Percentiles rank a stretch among this genome's conserved stretches.
Conservation (phyloP, 345 rosid genomes). For the Eucalyptus melliodora region DNA sequence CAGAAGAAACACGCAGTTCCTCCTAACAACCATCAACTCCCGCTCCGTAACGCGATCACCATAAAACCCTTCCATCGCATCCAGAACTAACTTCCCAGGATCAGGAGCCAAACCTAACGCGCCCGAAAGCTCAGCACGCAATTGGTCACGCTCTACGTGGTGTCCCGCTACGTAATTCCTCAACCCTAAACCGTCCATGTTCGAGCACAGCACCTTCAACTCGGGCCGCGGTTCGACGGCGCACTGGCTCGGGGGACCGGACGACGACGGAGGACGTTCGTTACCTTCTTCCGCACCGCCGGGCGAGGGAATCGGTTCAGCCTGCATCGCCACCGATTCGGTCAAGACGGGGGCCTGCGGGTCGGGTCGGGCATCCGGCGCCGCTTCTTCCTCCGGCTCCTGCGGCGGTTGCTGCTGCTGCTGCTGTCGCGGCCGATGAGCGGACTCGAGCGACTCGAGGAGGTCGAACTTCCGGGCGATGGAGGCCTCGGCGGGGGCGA, state of each 20-base stretch:
- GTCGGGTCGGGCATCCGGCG: not conserved
- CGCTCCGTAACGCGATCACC: conserved; percentile 1
- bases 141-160: conserved; percentile 18
- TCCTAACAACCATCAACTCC: conserved; percentile 16
- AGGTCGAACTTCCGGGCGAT: conserved; percentile 28
- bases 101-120: conserved; percentile 30
- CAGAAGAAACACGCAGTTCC: conserved; percentile 34
- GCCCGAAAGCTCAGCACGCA: conserved; percentile 20
- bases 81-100: conserved; percentile 45
- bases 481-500: conserved; percentile 29
- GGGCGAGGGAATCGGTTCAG: not conserved
- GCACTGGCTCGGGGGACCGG: not conserved
- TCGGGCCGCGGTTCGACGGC: conserved; percentile 19
- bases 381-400: not conserved
- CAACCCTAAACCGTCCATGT: conserved; percentile 49
- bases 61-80: conserved; percentile 45
- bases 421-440: not conserved
- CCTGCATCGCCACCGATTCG: not conserved
- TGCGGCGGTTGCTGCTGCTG: not conserved
- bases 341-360: not conserved
- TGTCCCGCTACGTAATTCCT: conserved; percentile 18
- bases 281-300: not conserved
- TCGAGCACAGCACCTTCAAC: conserved; percentile 40
- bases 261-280: not conserved
- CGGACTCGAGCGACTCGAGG: conserved; percentile 25